These are phyloP conservation scores for Rhodomyrtus tomentosa DNA, from an alignment of 345 rosid genomes.

Conservation along the genomic window DNA sequence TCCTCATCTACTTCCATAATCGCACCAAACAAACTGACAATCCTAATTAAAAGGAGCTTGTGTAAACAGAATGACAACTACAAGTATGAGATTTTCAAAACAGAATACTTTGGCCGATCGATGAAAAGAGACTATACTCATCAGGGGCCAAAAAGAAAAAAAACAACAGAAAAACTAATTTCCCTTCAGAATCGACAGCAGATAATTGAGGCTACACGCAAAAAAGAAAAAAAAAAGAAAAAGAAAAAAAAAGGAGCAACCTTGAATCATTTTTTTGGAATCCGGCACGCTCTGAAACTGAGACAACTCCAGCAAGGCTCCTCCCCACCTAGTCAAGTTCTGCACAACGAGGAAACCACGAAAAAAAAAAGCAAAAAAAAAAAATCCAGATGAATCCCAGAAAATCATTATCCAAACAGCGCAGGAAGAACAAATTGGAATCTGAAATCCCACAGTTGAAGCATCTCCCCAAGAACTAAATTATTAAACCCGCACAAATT, in stretches of 20 bases:
- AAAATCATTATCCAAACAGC: background rate
- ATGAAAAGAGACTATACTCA: background rate
- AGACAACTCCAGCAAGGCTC: constrained; percentile 71
- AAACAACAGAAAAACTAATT: background rate
- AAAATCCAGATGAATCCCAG: background rate
- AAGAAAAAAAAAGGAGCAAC: constrained; percentile 8
- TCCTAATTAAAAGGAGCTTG: background rate
- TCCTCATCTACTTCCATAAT: background rate
- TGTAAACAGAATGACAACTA: background rate
- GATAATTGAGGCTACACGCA: background rate
- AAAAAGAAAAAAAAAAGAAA: background rate
- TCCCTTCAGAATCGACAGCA: background rate
- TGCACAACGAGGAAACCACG: constrained; percentile 1
- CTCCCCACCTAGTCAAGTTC: constrained; percentile 90
- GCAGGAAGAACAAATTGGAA: background rate
- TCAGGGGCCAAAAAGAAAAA: background rate
- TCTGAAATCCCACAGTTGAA: background rate
- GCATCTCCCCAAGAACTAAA: background rate
- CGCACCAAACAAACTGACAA: background rate
- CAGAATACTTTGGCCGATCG: background rate
- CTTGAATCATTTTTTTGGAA: constrained; percentile 66
- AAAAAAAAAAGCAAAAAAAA: no score
- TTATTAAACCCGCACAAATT: background rate
- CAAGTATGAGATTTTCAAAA: background rate
- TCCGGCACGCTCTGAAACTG: constrained; percentile 64